Base-by-base conservation (phyloP, 2,329 filamentous ascomycete species). In the Beauveria australis region DNA sequence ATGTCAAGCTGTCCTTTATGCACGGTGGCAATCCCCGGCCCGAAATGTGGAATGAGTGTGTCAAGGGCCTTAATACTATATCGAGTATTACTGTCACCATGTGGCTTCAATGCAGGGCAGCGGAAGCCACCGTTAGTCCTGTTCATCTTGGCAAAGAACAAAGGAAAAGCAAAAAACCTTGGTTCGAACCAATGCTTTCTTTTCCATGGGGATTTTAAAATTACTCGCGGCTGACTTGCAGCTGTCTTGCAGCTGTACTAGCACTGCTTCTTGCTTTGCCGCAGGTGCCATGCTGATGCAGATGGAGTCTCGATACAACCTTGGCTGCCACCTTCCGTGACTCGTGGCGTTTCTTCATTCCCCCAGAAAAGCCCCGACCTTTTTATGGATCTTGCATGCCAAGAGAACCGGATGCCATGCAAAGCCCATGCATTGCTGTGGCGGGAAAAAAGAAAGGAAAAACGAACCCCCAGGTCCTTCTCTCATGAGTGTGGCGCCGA, bases 301-400 rank as follows among this genome's bases (percentile, higher is more conserved):
- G 12, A 33, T 33, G 30, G 30, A 33, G 30, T 33, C 30, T 33
- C 30, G 30, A 33, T 33, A 33, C 30, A 14, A 30, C 53, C 47
- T 51, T 19, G 33, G n/a, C 33, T 43, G 46, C 57, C n/a, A 47
- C 48, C 48, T 48, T 59, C 24, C 30, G 48, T 30, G 48, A 59
- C 57, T 59, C 48, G 28, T 53, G n/a, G 8, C 52, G 56, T 59
- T 59, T 58, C 47, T 33, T 53, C 40, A 26, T 19, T 40, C 43
- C 37, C 40, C 48, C 57, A 26, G 37, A 26, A 24, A 51, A 51
- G 43, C 22, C 46, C 22, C 22, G 30, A 46, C 19, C 44, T 30
- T 16, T 28, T 19, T 33, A 16, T 57, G 54, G 16, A 33, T 47
- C 46, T 43, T 44, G 37, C 26, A 33, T 26, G n/a, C 33, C 40